Evolutionary conservation across 2,329 filamentous ascomycete genomes (phyloP).

Genomic region (Claviceps maximensis): DNA sequence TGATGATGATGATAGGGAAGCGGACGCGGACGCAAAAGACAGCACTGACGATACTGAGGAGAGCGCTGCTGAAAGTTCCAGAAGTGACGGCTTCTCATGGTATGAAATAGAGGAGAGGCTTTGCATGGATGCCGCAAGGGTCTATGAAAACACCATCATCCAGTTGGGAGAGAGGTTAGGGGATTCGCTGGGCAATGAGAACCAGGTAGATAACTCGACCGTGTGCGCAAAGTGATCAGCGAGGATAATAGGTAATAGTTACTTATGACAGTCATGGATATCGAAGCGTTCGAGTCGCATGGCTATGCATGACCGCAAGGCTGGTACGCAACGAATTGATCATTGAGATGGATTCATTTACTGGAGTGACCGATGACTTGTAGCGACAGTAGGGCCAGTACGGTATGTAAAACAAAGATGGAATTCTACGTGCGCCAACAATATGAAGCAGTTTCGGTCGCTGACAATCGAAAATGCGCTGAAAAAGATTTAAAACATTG

Average conservation of each 20-base stretch:
- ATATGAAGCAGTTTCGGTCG: too few species aligned
- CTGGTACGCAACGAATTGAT: background rate
- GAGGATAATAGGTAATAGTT: background rate
- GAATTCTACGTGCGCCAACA: too few species aligned
- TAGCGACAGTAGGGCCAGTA: too few species aligned
- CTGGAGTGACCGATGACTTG: too few species aligned
- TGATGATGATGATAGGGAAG: slow-evolving; percentile 23
- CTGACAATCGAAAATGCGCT: too few species aligned
- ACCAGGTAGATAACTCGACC: slow-evolving; percentile 1
- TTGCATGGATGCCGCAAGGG: slow-evolving; percentile 58
- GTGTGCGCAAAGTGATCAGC: background rate
- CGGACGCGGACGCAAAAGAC: background rate
- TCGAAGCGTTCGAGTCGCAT: background rate
- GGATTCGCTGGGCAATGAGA: slow-evolving; percentile 17
- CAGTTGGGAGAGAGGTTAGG: slow-evolving; percentile 57
- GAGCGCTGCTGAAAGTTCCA: slow-evolving; percentile 20
- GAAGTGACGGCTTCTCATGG: slow-evolving; percentile 10
- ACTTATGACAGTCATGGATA: background rate
- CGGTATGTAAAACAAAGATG: too few species aligned
- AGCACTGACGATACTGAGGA: slow-evolving; percentile 5
- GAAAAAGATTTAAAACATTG: too few species aligned
- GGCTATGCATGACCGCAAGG: background rate
- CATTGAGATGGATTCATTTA: background rate
- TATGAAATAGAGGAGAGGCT: slow-evolving; percentile 36
- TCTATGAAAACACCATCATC: slow-evolving; percentile 71